Evolutionary conservation across 2,329 filamentous ascomycete genomes (phyloP).

Genomic region (Chalaropsis ovoidea): DNA sequence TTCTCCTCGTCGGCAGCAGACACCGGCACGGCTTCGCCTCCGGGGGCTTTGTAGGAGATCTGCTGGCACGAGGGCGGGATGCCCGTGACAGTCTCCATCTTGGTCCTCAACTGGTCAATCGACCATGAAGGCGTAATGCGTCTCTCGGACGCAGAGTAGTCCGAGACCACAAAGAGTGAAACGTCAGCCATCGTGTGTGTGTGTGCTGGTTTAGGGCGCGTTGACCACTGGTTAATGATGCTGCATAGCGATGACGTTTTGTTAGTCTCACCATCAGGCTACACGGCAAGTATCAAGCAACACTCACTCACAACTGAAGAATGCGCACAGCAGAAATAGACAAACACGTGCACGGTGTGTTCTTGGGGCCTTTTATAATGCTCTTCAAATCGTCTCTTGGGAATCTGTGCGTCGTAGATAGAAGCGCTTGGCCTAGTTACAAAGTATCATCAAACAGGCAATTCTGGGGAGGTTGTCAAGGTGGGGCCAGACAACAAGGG

Average conservation of each 20-base stretch:
- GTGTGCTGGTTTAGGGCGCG: neutral
- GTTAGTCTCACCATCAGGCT: neutral
- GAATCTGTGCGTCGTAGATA: neutral
- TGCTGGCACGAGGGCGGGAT: slow-evolving; percentile 71
- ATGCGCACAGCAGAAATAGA: neutral
- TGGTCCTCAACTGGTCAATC: slow-evolving; percentile 69
- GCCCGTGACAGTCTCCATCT: slow-evolving; percentile 87
- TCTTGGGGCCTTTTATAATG: neutral
- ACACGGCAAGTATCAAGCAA: neutral
- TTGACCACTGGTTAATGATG: neutral
- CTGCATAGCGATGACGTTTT: neutral
- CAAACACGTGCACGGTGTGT: neutral
- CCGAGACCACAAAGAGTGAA: slow-evolving; percentile 63
- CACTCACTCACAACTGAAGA: neutral
- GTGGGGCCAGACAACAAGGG: neutral
- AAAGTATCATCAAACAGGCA: neutral
- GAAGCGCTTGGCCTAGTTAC: neutral
- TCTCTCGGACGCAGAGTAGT: slow-evolving; percentile 72
- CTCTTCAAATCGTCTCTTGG: neutral
- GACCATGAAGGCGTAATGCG: slow-evolving; percentile 89
- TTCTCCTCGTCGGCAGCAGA: slow-evolving; percentile 63
- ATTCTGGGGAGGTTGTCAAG: neutral
- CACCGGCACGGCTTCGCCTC: slow-evolving; percentile 50
- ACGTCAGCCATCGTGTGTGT: slow-evolving; percentile 56
- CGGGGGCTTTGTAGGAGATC: slow-evolving; percentile 58